Evolutionary conservation across 2,329 filamentous ascomycete species (phyloP).

Genomic region (Eutypella sp.): DNA sequence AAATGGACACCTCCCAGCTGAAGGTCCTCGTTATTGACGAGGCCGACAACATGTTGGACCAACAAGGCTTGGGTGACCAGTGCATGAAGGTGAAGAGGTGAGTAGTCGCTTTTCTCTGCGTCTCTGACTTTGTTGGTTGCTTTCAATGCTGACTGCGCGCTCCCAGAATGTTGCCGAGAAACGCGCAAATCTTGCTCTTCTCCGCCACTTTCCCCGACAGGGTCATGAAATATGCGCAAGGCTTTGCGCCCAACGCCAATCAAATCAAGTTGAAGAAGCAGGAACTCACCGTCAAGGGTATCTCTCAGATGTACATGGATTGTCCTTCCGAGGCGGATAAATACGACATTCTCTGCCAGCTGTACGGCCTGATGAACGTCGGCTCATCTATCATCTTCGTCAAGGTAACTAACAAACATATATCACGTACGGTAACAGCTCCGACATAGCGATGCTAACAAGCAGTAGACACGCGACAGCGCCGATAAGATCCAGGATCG

Average conservation of each 20-base stretch:
- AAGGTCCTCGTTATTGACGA: constrained; percentile 89
- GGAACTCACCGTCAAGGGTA: constrained; percentile 92
- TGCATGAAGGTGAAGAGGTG: constrained; percentile 85
- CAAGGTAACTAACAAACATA: constrained; percentile 56
- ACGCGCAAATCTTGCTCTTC: constrained; percentile 86
- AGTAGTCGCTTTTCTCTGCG: too few relatives aligned
- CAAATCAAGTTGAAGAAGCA: constrained; percentile 82
- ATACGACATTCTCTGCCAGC: constrained; percentile 81
- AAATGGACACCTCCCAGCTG: constrained; percentile 67
- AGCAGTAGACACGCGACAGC: constrained; percentile 69
- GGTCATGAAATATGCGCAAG: constrained; percentile 76
- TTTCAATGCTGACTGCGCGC: constrained; percentile 24
- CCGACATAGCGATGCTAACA: constrained; percentile 9
- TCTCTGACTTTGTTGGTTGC: too few relatives aligned
- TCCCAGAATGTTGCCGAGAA: constrained; percentile 63
- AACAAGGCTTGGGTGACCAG: constrained; percentile 91
- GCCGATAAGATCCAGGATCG: constrained; percentile 79
- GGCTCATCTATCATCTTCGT: constrained; percentile 98
- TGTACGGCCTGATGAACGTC: constrained; percentile 94
- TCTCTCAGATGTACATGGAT: constrained; percentile 97
- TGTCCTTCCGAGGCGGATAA: constrained; percentile 78
- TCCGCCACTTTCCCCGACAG: constrained; percentile 88
- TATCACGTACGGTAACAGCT: not conserved
- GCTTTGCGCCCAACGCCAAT: constrained; percentile 82
- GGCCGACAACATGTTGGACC: constrained; percentile 97